phyloP scores from a whole-genome alignment of 2,329 filamentous ascomycete genomes.

The Penicillium sp. region DNA sequence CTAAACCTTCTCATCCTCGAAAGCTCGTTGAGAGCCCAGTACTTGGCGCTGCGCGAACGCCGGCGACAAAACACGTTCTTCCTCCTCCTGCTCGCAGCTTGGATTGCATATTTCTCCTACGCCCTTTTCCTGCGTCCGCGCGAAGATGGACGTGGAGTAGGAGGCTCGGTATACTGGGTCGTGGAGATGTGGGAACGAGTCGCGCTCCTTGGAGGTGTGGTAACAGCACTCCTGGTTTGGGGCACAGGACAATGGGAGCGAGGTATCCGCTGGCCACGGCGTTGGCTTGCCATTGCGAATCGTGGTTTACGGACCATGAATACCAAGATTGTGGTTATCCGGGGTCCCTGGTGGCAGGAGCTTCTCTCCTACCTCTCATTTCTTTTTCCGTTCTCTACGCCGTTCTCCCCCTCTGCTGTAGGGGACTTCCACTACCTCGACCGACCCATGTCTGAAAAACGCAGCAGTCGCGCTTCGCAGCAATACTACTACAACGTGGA shows the following conservation, averaged over 20 bases:
- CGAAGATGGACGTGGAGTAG: conserved; percentile 88
- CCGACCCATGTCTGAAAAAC: conserved; percentile 51
- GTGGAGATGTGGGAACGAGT: conserved; percentile 89
- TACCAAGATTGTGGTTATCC: conserved; percentile 90
- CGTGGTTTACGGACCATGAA: conserved; percentile 90
- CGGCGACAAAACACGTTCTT: conserved; percentile 94
- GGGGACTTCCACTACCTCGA: conserved; percentile 81
- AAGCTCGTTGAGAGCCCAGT: conserved; percentile 89
- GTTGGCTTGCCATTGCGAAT: conserved; percentile 89
- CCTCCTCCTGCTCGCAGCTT: conserved; percentile 75
- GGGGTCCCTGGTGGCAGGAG: conserved; percentile 82
- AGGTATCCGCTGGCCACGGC: conserved; percentile 88
- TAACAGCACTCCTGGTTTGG: conserved; percentile 87
- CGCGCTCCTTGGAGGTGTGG: conserved; percentile 85
- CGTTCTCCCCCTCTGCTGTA: conserved; percentile 66
- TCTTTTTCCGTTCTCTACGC: conserved; percentile 74
- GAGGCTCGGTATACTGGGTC: conserved; percentile 95
- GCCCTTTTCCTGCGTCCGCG: conserved; percentile 93
- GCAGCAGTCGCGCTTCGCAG: conserved; percentile 42
- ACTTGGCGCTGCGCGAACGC: conserved; percentile 84
- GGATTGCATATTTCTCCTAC: conserved; percentile 86
- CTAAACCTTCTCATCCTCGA: conserved; percentile 97
- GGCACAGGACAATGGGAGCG: conserved; percentile 96
- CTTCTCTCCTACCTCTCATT: conserved; percentile 73
- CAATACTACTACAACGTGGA: conserved; percentile 61